Conservation (phyloP, 148 eudicot species). For the Cornus controversa region DNA sequence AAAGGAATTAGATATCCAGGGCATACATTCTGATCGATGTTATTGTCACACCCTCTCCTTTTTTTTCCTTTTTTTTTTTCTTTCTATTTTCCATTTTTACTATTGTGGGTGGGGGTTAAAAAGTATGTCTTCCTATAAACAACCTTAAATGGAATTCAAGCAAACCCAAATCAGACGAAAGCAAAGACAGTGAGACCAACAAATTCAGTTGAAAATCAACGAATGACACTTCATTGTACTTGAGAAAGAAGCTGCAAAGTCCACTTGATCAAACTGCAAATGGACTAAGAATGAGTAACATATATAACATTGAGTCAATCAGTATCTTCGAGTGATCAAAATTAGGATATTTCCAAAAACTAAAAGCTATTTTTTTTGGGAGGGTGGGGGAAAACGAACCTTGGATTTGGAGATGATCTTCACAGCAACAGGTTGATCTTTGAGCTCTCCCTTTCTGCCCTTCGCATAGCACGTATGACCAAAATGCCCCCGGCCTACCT, state of each 20-base stretch:
- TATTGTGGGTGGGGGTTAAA: background rate
- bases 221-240: too few species aligned
- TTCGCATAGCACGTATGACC: slow-evolving; percentile 56
- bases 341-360: background rate
- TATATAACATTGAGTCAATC: too few species aligned
- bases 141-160: background rate
- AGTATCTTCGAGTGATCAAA: too few species aligned
- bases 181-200: background rate
- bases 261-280: background rate
- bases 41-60: too few species aligned
- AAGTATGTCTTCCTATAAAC: background rate
- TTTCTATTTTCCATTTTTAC: too few species aligned
- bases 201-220: too few species aligned
- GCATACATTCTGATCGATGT: background rate
- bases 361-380: background rate
- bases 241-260: too few species aligned
- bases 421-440: slow-evolving; percentile 50
- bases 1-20: background rate
- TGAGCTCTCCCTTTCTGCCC: slow-evolving; percentile 41
- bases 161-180: background rate
- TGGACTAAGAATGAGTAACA: too few species aligned
- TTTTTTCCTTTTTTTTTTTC: too few species aligned
- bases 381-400: slow-evolving; percentile 15
- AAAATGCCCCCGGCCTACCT: slow-evolving; percentile 54
- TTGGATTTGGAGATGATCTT: slow-evolving; percentile 56